A percentile compares a stretch with the other conserved stretches of the same genome.
These are phyloP conservation scores for Artemisia argyi DNA, from an alignment of 129 eudicot species.

Conservation along the genomic window DNA sequence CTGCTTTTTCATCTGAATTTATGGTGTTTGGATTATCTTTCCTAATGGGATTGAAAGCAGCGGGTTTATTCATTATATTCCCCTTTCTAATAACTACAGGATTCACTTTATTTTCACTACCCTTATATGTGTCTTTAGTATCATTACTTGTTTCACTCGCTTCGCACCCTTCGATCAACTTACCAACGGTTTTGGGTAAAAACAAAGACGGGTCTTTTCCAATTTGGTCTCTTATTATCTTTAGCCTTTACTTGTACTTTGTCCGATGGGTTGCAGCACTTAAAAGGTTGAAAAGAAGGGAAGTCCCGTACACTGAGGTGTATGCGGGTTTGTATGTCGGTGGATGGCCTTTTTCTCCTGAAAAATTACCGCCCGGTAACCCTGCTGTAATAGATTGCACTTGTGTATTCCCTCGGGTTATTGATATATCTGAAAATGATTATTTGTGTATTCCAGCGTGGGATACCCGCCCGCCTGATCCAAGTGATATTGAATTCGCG, in stretches of 20 bases:
- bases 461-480: slow-evolving; percentile 82
- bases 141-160: slow-evolving; percentile 65
- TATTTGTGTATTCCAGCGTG: slow-evolving; percentile 83
- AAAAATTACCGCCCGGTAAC: slow-evolving; percentile 75
- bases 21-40: slow-evolving; percentile 69
- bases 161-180: slow-evolving; percentile 63
- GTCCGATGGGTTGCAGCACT: slow-evolving; percentile 54
- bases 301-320: slow-evolving; percentile 64
- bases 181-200: slow-evolving; percentile 68
- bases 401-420: slow-evolving; percentile 74
- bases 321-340: slow-evolving; percentile 76
- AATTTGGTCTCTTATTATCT: slow-evolving; percentile 55
- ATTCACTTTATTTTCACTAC: slow-evolving; percentile 43
- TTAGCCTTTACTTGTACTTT: slow-evolving; percentile 63
- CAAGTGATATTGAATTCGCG: slow-evolving; percentile 66
- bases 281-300: slow-evolving; percentile 56
- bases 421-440: slow-evolving; percentile 42
- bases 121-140: slow-evolving; percentile 65
- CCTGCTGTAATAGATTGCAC: slow-evolving; percentile 86
- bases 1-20: too few relatives aligned
- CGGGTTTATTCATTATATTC: slow-evolving; percentile 47
- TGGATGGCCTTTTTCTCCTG: slow-evolving; percentile 73
- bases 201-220: slow-evolving; percentile 64
- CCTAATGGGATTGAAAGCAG: slow-evolving; percentile 52
- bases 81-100: slow-evolving; percentile 39